phyloP scores from a whole-genome alignment of 371 early-diverging fungal genomes.

The Amoeboaphelidium protococcarum region DNA sequence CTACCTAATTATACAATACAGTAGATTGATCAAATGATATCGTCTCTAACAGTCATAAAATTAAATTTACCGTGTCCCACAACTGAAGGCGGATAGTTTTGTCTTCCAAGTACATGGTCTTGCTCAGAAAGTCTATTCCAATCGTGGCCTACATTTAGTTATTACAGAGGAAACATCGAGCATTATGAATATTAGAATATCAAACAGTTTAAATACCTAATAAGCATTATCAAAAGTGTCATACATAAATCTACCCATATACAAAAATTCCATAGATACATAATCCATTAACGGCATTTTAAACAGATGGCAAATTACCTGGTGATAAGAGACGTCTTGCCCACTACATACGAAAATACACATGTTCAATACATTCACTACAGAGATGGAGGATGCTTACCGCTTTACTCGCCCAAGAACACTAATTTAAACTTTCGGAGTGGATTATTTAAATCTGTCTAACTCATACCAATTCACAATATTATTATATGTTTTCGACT shows the following conservation, averaged over 20 bases:
- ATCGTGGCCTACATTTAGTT: conserved; percentile 64
- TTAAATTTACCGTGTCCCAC: conserved; percentile 99
- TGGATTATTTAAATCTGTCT: conserved; percentile 25
- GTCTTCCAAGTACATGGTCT: conserved; percentile 93
- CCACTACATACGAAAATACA: conserved; percentile 29
- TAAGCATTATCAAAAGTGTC: conserved; percentile 92
- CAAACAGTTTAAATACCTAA: conserved; percentile 26
- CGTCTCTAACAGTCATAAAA: no score
- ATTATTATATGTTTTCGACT: no score
- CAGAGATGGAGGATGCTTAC: conserved; percentile 17
- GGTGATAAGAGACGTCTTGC: conserved; percentile 96
- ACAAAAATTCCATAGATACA: not conserved
- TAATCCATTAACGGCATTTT: not conserved
- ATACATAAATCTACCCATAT: conserved; percentile 62
- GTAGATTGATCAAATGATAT: no score
- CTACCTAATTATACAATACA: no score
- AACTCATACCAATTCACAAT: no score
- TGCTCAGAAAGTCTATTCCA: conserved; percentile 97
- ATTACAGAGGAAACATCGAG: not conserved
- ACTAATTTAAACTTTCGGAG: conserved; percentile 70
- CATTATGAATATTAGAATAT: not conserved
- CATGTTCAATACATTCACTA: conserved; percentile 1
- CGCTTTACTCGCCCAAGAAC: conserved; percentile 85
- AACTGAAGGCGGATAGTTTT: conserved; percentile 90
- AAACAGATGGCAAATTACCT: conserved; percentile 9